These are phyloP conservation scores for Adansonia grandidieri DNA, from an alignment of 441 rosid genomes.

Conservation along the genomic window DNA sequence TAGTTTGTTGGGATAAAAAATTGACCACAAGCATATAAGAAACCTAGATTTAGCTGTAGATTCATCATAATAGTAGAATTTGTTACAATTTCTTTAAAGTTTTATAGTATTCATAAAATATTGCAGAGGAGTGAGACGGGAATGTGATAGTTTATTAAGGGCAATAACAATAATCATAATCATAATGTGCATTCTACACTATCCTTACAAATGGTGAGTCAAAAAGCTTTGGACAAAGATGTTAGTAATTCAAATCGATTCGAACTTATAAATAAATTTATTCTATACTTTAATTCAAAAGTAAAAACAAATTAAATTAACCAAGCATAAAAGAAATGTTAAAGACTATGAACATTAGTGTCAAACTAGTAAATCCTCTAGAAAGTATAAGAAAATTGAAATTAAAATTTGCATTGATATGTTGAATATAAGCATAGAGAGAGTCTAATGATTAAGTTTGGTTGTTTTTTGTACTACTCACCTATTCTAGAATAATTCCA, in stretches of 20 bases:
- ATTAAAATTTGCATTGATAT: neutral
- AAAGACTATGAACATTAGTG: neutral
- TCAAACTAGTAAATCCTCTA: neutral
- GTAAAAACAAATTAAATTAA: conserved; percentile 9
- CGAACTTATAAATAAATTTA: no score
- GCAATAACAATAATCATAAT: neutral
- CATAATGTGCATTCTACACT: no score
- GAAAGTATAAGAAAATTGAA: conserved; percentile 1
- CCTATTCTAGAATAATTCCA: conserved; percentile 5
- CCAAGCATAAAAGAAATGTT: neutral
- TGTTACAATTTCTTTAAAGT: neutral
- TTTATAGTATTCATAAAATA: no score
- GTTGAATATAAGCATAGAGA: conserved; percentile 1
- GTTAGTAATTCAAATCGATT: no score
- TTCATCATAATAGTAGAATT: neutral
- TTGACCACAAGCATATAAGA: neutral
- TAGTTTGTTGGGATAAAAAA: neutral
- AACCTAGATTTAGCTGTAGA: neutral
- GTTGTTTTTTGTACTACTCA: neutral
- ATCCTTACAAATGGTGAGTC: no score
- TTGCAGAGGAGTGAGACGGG: neutral
- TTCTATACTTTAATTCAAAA: neutral
- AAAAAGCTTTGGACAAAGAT: no score
- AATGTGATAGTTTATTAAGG: neutral
- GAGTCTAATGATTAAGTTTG: conserved; percentile 8